Evolutionary conservation across 2,329 filamentous ascomycete genomes (phyloP), one percentile per base, ranked within the genome.

Genomic region (Metarhizium anisopliae): DNA sequence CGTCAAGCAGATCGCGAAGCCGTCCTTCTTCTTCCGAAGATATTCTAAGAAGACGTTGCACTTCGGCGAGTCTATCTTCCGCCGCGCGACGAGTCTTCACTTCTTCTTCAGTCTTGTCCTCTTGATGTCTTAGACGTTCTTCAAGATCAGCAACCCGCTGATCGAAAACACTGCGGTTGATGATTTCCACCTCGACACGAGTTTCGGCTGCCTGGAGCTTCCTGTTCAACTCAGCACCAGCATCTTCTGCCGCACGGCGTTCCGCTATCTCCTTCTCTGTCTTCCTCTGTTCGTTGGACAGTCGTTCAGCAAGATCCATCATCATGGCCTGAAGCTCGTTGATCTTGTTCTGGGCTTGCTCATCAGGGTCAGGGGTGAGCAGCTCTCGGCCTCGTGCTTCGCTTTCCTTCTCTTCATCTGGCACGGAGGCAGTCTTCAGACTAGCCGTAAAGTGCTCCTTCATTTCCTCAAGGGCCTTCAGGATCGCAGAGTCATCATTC

Each of bases 1-100:
- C 85, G 47, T 89, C 85, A 51, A 87, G 72, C 43, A 82, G 78
- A 56, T 85, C 80, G 30, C 84, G 78, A 5, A 92, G 79, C 54
- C 85, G 80, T 60, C 80, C 80, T 60, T 88, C 85, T 65, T 91
- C 86, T 65, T 90, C 85, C n/a, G 86, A 82, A 5, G 86, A 81
- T 59, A 84, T 79, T 57, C 83, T 81, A 30, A 90, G 77, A 25
- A 86, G 78, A 55, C 84, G 79, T 68, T 91, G 85, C n/a, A 85
- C 78, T 65, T 92, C 87, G 5, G 85, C 81, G 14, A 90, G 74
- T 58, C 82, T 82, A 64, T 92, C 88, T 67, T 92, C 87, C 1
- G 85, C 85, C 38, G 82, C 77, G 54, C 86, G 81, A 57, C 87
- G 82, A 51, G 73, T 72, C 49, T 78, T 74, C 57, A 86, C 72